Conservation (phyloP, 1,284 basidiomycete species). For the Ceratobasidium sp. region DNA sequence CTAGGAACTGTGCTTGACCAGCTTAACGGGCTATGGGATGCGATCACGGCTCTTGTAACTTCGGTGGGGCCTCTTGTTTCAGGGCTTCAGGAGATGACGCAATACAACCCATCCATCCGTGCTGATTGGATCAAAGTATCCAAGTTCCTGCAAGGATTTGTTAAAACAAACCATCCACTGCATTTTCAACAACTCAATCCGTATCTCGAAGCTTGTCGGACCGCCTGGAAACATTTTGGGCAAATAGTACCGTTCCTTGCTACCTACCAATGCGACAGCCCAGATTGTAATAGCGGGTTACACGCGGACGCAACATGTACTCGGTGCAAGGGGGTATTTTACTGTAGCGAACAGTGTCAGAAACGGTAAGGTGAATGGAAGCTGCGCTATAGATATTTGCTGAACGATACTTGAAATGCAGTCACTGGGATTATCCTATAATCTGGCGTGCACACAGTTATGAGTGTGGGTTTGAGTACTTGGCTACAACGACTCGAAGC, state of each 20-base stretch:
- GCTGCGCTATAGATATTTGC: not conserved
- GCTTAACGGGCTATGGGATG: not conserved
- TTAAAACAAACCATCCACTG: not conserved
- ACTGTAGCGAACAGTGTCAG: not conserved
- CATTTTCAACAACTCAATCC: not conserved
- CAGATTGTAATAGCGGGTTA: not conserved
- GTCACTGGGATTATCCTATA: not conserved
- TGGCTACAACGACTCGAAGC: too few relatives aligned
- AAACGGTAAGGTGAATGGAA: not conserved
- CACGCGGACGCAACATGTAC: not conserved
- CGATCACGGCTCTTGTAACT: not conserved
- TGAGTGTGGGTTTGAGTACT: too few relatives aligned
- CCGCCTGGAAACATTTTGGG: not conserved
- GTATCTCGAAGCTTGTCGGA: not conserved
- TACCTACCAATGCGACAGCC: not conserved
- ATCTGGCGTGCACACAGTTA: not conserved
- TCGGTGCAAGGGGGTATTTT: not conserved
- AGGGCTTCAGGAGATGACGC: not conserved
- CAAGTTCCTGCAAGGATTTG: not conserved
- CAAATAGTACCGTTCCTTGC: not conserved
- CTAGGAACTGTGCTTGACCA: not conserved
- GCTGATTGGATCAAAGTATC: not conserved
- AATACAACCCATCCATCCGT: not conserved
- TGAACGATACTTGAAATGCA: not conserved
- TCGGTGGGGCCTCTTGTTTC: not conserved